A percentile compares a stretch with the other conserved stretches of the same genome.
These are phyloP conservation scores for Serendipita sp. DNA, from an alignment of 768 basidiomycete genomes.

Conservation along the genomic window DNA sequence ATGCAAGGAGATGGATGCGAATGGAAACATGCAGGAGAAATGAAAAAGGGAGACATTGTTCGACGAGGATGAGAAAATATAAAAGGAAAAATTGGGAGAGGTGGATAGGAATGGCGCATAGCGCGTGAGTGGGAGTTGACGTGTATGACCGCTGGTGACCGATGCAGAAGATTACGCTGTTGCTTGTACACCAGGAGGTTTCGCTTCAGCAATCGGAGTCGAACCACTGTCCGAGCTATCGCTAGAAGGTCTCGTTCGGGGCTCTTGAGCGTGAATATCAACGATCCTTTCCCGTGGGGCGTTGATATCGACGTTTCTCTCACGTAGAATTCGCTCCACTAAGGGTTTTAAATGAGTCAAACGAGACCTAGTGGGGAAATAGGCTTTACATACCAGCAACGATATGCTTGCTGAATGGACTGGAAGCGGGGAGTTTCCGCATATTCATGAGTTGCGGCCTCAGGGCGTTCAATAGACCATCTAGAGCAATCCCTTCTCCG, in stretches of 20 bases:
- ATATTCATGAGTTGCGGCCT: constrained; percentile 54
- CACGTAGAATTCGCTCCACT: background rate
- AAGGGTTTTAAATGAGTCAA: background rate
- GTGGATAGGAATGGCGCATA: background rate
- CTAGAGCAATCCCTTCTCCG: constrained; percentile 58
- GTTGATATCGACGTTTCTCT: constrained; percentile 1
- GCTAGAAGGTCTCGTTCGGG: background rate
- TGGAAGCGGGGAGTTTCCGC: constrained; percentile 43
- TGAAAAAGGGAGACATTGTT: background rate
- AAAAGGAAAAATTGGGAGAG: background rate
- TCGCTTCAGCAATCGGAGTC: background rate
- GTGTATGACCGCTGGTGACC: too few relatives aligned
- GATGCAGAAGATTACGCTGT: background rate
- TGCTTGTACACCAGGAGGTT: background rate
- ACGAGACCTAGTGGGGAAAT: background rate
- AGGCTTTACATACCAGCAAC: constrained; percentile 43
- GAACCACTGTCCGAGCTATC: background rate
- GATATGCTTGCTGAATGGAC: constrained; percentile 66
- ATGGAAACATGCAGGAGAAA: background rate
- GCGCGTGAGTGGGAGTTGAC: too few relatives aligned
- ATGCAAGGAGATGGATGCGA: background rate
- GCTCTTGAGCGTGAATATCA: background rate
- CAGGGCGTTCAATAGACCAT: constrained; percentile 43
- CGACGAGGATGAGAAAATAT: background rate
- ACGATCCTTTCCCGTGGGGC: background rate